Evolutionary conservation across 371 early-diverging fungal species (phyloP).

Genomic region (Apophysomyces sp.): DNA sequence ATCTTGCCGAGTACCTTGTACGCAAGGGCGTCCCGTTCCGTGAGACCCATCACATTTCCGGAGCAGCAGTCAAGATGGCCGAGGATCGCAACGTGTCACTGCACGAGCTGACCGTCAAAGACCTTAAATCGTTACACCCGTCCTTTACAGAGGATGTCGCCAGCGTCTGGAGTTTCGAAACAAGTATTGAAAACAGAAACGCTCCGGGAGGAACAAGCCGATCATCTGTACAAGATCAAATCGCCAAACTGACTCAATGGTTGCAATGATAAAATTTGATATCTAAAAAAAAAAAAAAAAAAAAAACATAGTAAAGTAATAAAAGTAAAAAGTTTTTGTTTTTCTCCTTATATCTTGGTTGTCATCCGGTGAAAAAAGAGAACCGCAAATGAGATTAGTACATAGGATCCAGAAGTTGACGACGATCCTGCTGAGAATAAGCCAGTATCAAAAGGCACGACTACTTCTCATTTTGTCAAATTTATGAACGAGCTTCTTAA

Average conservation of each 20-base stretch:
- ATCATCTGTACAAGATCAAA: constrained; percentile 77
- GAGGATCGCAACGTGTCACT: constrained; percentile 80
- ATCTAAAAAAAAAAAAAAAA: neutral
- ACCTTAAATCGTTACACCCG: constrained; percentile 81
- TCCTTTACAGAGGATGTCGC: constrained; percentile 80
- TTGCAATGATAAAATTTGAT: constrained; percentile 23
- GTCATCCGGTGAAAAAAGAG: no score
- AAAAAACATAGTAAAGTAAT: neutral
- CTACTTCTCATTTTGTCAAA: no score
- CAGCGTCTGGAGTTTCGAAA: constrained; percentile 84
- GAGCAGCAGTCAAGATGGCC: constrained; percentile 90
- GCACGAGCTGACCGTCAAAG: constrained; percentile 67
- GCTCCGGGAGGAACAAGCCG: constrained; percentile 90
- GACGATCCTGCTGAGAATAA: no score
- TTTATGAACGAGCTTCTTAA: no score
- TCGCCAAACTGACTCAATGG: constrained; percentile 69
- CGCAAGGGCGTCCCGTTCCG: constrained; percentile 95
- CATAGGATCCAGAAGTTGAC: no score
- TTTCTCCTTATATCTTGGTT: no score
- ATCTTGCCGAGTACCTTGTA: constrained; percentile 96
- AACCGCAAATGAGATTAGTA: no score
- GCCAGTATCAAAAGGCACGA: no score
- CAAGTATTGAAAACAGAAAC: constrained; percentile 83
- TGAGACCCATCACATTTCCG: constrained; percentile 96
- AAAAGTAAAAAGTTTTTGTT: neutral